phyloP scores from a whole-genome alignment of 2,329 filamentous ascomycete species.

The Nemania diffusa region DNA sequence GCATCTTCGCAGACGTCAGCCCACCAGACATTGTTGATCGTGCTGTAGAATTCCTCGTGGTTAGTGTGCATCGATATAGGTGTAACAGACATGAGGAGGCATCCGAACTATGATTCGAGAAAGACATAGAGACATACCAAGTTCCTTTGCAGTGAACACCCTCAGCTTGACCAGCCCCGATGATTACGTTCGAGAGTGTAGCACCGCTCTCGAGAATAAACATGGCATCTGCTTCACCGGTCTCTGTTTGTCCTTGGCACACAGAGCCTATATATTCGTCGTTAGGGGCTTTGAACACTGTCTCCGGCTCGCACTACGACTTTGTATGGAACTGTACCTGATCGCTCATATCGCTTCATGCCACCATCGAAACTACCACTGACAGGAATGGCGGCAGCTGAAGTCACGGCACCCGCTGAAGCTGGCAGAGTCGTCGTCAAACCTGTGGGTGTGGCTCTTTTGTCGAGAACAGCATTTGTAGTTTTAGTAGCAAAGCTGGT shows the following conservation, averaged over 20 bases:
- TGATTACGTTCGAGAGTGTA: constrained; percentile 59
- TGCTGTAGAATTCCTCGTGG: constrained; percentile 7
- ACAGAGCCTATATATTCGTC: constrained; percentile 23
- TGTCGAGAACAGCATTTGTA: constrained; percentile 18
- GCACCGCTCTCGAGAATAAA: constrained; percentile 52
- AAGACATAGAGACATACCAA: constrained; percentile 16
- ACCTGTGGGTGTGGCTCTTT: constrained; percentile 20
- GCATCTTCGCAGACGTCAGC: constrained; percentile 54
- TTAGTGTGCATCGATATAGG: constrained; percentile 2
- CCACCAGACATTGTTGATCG: constrained; percentile 47
- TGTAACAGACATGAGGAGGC: neutral
- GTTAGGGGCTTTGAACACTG: neutral
- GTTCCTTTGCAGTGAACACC: constrained; percentile 58
- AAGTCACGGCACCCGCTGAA: constrained; percentile 26
- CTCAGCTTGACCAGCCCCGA: constrained; percentile 57
- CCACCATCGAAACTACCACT: constrained; percentile 40
- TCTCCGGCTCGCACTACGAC: neutral
- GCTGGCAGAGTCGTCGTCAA: constrained; percentile 30
- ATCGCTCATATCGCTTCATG: constrained; percentile 40
- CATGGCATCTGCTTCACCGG: constrained; percentile 40
- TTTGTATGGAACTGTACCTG: constrained; percentile 13
- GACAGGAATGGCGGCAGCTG: constrained; percentile 36
- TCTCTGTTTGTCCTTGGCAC: constrained; percentile 41
- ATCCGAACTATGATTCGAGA: too few relatives aligned
- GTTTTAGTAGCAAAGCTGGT: constrained; percentile 24